Percentiles rank a stretch among this genome's conserved stretches.
Evolutionary conservation across 768 basidiomycete genomes (phyloP).

Genomic region (Porpolomopsis calyptriformis): DNA sequence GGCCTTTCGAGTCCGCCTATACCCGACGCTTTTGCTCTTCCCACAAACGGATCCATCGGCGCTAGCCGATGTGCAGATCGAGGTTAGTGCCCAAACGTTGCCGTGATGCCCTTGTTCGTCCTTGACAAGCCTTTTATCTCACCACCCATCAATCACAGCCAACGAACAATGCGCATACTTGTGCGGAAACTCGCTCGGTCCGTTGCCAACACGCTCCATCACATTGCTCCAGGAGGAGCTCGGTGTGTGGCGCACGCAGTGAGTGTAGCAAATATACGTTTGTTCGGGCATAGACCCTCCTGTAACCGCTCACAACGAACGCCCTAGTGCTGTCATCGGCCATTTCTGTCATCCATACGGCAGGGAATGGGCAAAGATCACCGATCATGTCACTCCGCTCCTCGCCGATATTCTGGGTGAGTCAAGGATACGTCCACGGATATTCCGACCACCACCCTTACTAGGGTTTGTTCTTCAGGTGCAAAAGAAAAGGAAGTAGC

Average conservation of each 20-base stretch:
- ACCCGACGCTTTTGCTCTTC: slow-evolving; percentile 45
- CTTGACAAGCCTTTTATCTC: neutral
- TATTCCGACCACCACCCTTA: neutral
- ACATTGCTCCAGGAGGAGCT: slow-evolving; percentile 74
- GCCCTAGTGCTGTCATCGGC: slow-evolving; percentile 66
- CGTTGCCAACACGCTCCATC: slow-evolving; percentile 64
- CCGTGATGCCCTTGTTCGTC: neutral
- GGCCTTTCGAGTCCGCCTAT: too few relatives aligned
- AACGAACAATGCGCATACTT: slow-evolving; percentile 67
- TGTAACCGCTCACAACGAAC: slow-evolving; percentile 1
- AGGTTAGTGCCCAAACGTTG: slow-evolving; percentile 28
- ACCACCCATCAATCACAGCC: slow-evolving; percentile 11
- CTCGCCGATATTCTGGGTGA: slow-evolving; percentile 78
- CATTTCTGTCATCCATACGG: slow-evolving; percentile 84
- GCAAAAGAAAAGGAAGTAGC: slow-evolving; percentile 85
- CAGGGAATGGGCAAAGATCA: slow-evolving; percentile 75
- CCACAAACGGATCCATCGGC: slow-evolving; percentile 42
- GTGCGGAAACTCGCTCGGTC: slow-evolving; percentile 91
- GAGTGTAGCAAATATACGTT: slow-evolving; percentile 15
- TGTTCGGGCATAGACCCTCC: neutral
- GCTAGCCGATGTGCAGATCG: slow-evolving; percentile 27
- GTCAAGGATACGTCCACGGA: slow-evolving; percentile 14
- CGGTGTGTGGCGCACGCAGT: slow-evolving; percentile 70
- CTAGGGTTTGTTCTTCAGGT: slow-evolving; percentile 36
- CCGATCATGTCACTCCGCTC: slow-evolving; percentile 57